Evolutionary conservation across 257 asterid species (phyloP).

Genomic region (Galeopsis tetrahit): DNA sequence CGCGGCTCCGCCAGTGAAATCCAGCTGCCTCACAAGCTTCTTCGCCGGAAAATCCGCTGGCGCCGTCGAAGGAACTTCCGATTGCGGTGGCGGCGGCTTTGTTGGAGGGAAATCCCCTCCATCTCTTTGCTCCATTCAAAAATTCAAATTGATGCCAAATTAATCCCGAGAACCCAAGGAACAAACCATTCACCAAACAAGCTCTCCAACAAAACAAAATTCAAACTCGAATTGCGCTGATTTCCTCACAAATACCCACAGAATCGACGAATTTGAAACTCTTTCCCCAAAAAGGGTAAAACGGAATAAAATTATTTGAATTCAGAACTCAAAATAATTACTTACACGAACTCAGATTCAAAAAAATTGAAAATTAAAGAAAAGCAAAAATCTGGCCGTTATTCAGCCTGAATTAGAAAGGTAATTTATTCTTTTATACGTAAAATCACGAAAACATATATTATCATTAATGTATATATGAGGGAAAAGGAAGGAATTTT

Average conservation of each 20-base stretch:
- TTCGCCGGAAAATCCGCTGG: constrained; percentile 69
- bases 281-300: constrained; percentile 23
- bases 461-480: constrained; percentile 22
- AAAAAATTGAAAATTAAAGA: constrained; percentile 28
- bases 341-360: constrained; percentile 60
- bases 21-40: constrained; percentile 98
- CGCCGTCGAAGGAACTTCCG: constrained; percentile 56
- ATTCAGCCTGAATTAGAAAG: constrained; percentile 37
- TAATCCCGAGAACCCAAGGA: constrained; percentile 31
- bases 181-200: constrained; percentile 36
- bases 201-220: constrained; percentile 9
- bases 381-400: constrained; percentile 31
- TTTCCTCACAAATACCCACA: constrained; percentile 12
- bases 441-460: constrained; percentile 28
- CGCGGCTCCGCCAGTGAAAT: constrained; percentile 65
- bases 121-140: constrained; percentile 74
- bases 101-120: constrained; percentile 80
- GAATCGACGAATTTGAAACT: constrained; percentile 24
- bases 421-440: constrained; percentile 33
- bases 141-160: constrained; percentile 28
- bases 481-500: constrained; percentile 38
- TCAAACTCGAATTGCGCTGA: constrained; percentile 35
- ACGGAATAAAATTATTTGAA: neutral
- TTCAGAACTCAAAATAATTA: constrained; percentile 29
- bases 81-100: constrained; percentile 46